Evolutionary conservation across 805 yeast genomes (phyloP).

Genomic region (Saccharomycopsis sp.): DNA sequence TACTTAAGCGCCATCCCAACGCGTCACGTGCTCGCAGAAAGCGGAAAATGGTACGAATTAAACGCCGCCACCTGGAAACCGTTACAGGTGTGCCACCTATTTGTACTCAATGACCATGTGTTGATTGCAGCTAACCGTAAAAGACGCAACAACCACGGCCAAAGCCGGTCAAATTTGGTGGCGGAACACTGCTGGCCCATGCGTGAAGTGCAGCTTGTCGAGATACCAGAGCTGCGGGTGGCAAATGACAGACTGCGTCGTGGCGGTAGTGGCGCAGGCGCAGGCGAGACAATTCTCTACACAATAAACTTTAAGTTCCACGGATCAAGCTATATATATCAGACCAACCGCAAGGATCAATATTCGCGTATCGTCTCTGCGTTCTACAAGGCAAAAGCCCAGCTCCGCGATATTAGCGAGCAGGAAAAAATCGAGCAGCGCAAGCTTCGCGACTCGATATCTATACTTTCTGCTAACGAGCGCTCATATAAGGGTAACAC

Average conservation of each 20-base stretch:
- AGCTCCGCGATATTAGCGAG: slow-evolving; percentile 48
- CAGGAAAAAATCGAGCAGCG: slow-evolving; percentile 41
- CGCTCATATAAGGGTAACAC: slow-evolving; percentile 27
- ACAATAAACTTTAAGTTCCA: slow-evolving; percentile 43
- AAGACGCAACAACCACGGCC: slow-evolving; percentile 30
- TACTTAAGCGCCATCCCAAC: slow-evolving; percentile 69
- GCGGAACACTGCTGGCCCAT: slow-evolving; percentile 80
- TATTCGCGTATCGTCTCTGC: slow-evolving; percentile 47
- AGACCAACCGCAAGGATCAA: slow-evolving; percentile 55
- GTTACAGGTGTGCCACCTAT: slow-evolving; percentile 65
- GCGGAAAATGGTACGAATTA: slow-evolving; percentile 81
- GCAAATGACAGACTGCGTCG: slow-evolving; percentile 24
- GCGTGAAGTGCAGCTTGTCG: slow-evolving; percentile 46
- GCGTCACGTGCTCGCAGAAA: slow-evolving; percentile 71
- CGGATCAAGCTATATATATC: slow-evolving; percentile 47
- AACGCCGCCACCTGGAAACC: slow-evolving; percentile 83
- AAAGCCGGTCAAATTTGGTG: slow-evolving; percentile 32
- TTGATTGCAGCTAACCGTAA: slow-evolving; percentile 63
- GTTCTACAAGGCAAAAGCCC: slow-evolving; percentile 56
- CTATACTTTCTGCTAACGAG: slow-evolving; percentile 30
- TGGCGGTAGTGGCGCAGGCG: slow-evolving; percentile 18
- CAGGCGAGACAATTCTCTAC: slow-evolving; percentile 26
- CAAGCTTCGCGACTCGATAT: slow-evolving; percentile 39
- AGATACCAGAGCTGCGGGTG: slow-evolving; percentile 28
- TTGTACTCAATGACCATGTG: slow-evolving; percentile 69